Percentiles rank a stretch among this genome's conserved stretches.
phyloP scores from a whole-genome alignment of 108 stramenopile species.

The Cyclotella cryptica region DNA sequence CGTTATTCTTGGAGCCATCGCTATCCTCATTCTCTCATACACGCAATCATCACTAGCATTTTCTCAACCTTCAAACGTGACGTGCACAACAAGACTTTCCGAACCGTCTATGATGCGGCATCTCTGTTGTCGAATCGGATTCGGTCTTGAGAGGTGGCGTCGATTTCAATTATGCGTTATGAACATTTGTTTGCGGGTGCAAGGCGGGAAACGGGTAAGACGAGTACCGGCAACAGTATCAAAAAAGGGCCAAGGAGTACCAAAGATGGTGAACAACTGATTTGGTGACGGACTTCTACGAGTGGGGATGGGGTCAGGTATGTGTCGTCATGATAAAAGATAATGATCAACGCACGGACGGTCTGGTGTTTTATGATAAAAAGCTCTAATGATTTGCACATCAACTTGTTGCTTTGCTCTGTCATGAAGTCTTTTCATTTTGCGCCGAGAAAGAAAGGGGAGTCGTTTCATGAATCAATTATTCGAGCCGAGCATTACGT shows the following conservation, averaged over 20 bases:
- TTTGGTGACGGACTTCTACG: conserved; percentile 92
- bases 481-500: conserved; percentile 84
- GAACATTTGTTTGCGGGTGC: conserved; percentile 65
- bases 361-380: too few species aligned
- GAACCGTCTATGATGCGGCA: conserved; percentile 36
- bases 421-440: conserved; percentile 85
- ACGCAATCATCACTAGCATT: conserved; percentile 21
- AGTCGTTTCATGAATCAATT: conserved; percentile 87
- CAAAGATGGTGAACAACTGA: conserved; percentile 72
- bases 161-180: conserved; percentile 58
- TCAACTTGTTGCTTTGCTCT: background rate
- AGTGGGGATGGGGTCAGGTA: conserved; percentile 90
- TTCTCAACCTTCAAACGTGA: conserved; percentile 53
- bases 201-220: conserved; percentile 54
- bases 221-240: conserved; percentile 57
- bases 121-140: conserved; percentile 55
- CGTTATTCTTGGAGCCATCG: conserved; percentile 26
- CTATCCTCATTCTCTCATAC: conserved; percentile 18
- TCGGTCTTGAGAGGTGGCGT: conserved; percentile 59
- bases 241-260: conserved; percentile 66
- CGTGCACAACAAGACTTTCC: conserved; percentile 44
- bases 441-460: conserved; percentile 76
- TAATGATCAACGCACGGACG: background rate
- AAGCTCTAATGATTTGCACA: too few species aligned
- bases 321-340: conserved; percentile 14